Evolutionary conservation across 768 basidiomycete species (phyloP), one percentile per base, ranked within the genome.

Genomic region (Phaffia australis): DNA sequence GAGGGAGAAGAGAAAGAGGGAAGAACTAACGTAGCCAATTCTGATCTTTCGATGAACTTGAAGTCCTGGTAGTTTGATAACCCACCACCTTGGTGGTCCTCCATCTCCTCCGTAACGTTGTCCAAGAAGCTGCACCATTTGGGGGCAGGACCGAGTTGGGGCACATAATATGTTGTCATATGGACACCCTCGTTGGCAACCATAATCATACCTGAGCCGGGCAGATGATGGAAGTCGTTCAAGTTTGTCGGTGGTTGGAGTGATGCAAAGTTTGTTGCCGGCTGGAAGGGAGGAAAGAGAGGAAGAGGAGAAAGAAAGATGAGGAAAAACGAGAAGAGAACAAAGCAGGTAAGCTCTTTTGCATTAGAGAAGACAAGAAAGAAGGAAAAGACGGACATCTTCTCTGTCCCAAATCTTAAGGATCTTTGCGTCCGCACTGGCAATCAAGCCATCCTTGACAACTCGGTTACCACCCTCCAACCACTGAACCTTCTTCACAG

Each of bases 101-200:
- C 78, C 86, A 98, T 86, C 74, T 99, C 95, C 76, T 99, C 95
- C 0, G 95, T 98, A 74, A 99, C 88, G 72, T 91, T 90, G 78
- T 99, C 95, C 66, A 99, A 84, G 85, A 99, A 99, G 73, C 86
- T 86, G 47, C 89, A 90, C 95, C 95, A 99, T 71, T 85, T 84
- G 5, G 95, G 94, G 14, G 95, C 95, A 2, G 93, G 92, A 0
- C 95, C 95, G 16, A 99, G 84, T 72, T 94, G 89, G 15, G 95
- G 95, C 56, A 98, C 85, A 75, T 91, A 98, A 77, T 89, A 98
- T 5, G 87, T 85, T 30, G 84, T 87, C 87, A 98, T 88, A 72
- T 89, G 88, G 60, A 94, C 89, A n/a, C 90, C 88, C 75, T 99
- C 95, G 76, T 95, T 95, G 25, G 95, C 90, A 29, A 86, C 85